Base-by-base conservation (phyloP, 805 yeast genomes). In the Ogataea zsoltii region DNA sequence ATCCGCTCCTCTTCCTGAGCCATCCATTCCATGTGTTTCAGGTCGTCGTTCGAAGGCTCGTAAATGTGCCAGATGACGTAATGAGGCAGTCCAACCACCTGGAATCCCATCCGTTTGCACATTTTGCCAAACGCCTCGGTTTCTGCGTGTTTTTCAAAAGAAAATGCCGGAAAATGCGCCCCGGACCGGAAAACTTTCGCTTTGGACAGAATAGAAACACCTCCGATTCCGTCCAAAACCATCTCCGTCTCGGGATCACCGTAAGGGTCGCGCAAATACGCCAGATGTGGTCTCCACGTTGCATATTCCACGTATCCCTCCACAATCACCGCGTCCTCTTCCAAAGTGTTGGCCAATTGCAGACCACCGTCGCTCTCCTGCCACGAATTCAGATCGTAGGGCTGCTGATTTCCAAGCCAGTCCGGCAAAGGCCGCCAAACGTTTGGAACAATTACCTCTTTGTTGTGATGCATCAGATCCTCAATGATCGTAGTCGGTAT, bases 241-340 rank as follows among this genome's bases (percentile, higher is more conserved):
- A 92, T 85, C 62, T 89, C 96, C 35, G 85, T 92, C 61, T 88
- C 92, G 5, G 95, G 92, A 66, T 90, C 95, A 18, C 98, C 99
- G 59, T 87, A 83, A 2, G 97, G 96, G 60, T 91, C 97, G 56
- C 98, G 76, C 63, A 92, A 75, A 62, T 94, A 92, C 0, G 98
- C 98, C 54, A 92, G 74, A 68, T 92, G 98, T 2, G 97, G 96
- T 67, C 99, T 78, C 97, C 98, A 92, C 2, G 99, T 92, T 34
- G 96, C 96, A 66, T 89, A 94, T 69, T 92, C 99, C 18, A 89
- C 95, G 65, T 90, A 90, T 13, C 99, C 99, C 69, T 92, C 99
- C 12, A 92, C 99, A 47, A 92, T 91, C 44, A 92, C 96, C 1
- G 96, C 96, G 68, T 92, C 96, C 66, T 91, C 98, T 60, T 85